phyloP scores from a whole-genome alignment of 2,329 filamentous ascomycete genomes.

The Trichoderma harzianum region DNA sequence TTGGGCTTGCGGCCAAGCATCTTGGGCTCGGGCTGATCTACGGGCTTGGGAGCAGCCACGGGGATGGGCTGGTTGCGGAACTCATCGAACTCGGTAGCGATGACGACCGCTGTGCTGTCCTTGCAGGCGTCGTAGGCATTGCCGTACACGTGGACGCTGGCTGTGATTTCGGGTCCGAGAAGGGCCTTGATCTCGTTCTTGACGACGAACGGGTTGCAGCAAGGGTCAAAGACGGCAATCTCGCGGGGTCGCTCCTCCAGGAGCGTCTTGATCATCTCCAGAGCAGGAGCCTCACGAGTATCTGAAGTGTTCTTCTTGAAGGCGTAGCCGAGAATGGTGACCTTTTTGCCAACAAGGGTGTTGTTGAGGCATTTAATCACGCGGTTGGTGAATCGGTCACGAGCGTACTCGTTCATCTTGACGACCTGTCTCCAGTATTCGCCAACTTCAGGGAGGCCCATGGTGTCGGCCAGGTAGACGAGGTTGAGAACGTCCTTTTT shows the following conservation, averaged over 20 bases:
- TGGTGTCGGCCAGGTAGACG: conserved; percentile 67
- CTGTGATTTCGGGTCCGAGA: conserved; percentile 38
- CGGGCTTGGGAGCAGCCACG: conserved; percentile 27
- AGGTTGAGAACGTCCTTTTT: conserved; percentile 75
- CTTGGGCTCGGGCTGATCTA: conserved; percentile 29
- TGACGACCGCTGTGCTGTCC: conserved; percentile 48
- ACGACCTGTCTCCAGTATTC: conserved; percentile 74
- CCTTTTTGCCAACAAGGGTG: conserved; percentile 66
- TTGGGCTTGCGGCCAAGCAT: conserved; percentile 37
- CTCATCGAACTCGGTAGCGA: conserved; percentile 57
- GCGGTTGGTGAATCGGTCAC: conserved; percentile 63
- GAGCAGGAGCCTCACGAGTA: conserved; percentile 66
- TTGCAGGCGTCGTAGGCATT: conserved; percentile 50
- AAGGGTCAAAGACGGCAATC: conserved; percentile 67
- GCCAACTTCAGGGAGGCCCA: conserved; percentile 67
- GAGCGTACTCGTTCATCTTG: conserved; percentile 73
- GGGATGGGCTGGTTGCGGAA: conserved; percentile 44
- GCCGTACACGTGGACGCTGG: conserved; percentile 45
- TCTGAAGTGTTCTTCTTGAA: conserved; percentile 80
- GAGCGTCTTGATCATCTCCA: conserved; percentile 64
- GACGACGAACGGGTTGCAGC: conserved; percentile 50
- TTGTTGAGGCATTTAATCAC: conserved; percentile 66
- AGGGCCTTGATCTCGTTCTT: conserved; percentile 48
- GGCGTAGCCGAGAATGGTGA: conserved; percentile 70
- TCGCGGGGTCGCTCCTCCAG: conserved; percentile 61